Evolutionary conservation across 2,329 filamentous ascomycete genomes (phyloP).

Genomic region (Westerdykella ornata): DNA sequence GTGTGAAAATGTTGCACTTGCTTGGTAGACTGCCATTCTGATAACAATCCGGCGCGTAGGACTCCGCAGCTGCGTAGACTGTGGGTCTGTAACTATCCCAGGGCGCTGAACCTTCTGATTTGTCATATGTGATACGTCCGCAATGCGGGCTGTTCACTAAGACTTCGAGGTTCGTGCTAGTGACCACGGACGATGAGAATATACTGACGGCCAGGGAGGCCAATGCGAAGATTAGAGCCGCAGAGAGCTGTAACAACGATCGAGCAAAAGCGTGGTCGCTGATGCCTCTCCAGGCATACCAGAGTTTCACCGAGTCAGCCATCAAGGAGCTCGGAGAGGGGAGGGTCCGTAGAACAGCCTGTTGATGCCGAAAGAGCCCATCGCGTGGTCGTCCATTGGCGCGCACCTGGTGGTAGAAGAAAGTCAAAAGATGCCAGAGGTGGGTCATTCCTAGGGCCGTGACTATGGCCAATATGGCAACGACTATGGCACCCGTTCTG

Average conservation of each 20-base stretch:
- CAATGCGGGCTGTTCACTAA: conserved; percentile 1
- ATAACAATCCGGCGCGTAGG: background rate
- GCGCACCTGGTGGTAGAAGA: conserved; percentile 12
- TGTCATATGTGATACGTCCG: background rate
- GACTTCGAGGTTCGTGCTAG: conserved; percentile 1
- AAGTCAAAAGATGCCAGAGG: conserved; percentile 17
- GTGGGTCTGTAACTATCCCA: background rate
- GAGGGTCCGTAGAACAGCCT: conserved; percentile 15
- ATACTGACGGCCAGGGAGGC: conserved; percentile 1
- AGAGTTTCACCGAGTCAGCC: conserved; percentile 14
- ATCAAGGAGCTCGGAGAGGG: conserved; percentile 12
- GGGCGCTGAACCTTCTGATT: background rate
- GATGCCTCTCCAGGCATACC: conserved; percentile 13
- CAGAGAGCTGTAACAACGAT: conserved; percentile 4
- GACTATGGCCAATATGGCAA: conserved; percentile 15
- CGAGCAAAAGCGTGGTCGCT: conserved; percentile 5
- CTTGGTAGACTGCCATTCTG: background rate
- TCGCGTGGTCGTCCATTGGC: conserved; percentile 9
- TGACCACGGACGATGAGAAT: conserved; percentile 6
- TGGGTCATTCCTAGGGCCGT: conserved; percentile 7
- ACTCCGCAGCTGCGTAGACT: background rate
- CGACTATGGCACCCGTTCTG: conserved; percentile 12
- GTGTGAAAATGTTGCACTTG: background rate
- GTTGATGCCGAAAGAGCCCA: conserved; percentile 15
- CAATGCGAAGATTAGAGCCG: conserved; percentile 1